These are phyloP conservation scores for Candida ascalaphidarum DNA, from an alignment of 805 yeast species.

Conservation along the genomic window DNA sequence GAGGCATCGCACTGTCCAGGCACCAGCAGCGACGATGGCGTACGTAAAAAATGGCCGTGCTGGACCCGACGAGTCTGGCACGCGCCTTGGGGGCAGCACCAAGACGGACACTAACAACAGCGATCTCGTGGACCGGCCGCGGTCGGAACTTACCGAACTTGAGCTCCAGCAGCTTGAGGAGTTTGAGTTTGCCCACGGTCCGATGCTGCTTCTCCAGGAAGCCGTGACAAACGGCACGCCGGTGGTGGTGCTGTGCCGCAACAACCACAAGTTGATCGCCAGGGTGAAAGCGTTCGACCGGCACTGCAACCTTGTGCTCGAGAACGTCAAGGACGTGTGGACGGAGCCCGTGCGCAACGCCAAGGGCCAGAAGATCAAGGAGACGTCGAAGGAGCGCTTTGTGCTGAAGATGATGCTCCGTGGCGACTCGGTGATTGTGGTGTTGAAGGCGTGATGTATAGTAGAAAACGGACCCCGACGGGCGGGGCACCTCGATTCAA, in stretches of 20 bases:
- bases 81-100: background rate
- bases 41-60: too few relatives aligned
- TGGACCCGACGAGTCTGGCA: too few relatives aligned
- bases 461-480: too few relatives aligned
- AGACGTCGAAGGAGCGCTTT: slow-evolving; percentile 60
- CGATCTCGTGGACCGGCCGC: slow-evolving; percentile 64
- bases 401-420: slow-evolving; percentile 84
- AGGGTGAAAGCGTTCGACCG: slow-evolving; percentile 92
- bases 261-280: slow-evolving; percentile 86
- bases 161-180: slow-evolving; percentile 82
- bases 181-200: slow-evolving; percentile 84
- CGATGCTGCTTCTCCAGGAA: slow-evolving; percentile 78
- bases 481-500: too few relatives aligned
- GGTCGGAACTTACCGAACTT: slow-evolving; percentile 68
- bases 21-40: too few relatives aligned
- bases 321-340: slow-evolving; percentile 87
- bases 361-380: slow-evolving; percentile 65
- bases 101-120: slow-evolving; percentile 29
- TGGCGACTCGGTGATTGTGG: slow-evolving; percentile 91
- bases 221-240: slow-evolving; percentile 70
- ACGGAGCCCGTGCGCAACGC: slow-evolving; percentile 51
- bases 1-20: too few relatives aligned
- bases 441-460: slow-evolving; percentile 38
- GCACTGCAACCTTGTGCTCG: slow-evolving; percentile 89
- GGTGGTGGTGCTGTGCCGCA: slow-evolving; percentile 81